Base-by-base conservation (phyloP, 257 asterid genomes). In the Solanum sejunctum region DNA sequence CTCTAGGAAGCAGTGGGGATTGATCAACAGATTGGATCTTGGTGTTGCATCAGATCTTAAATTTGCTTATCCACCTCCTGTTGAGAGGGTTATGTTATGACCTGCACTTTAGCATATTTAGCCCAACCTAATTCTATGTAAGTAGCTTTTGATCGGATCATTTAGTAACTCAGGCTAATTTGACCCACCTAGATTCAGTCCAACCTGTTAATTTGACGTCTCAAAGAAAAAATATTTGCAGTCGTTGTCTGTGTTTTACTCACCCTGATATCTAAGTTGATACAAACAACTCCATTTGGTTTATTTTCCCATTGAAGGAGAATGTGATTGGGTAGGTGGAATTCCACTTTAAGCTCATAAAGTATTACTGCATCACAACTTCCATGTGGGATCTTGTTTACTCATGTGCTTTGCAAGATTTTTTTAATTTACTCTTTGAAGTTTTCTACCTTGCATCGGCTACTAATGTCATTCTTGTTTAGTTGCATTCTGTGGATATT, bases 21-120 rank as follows among this genome's bases (percentile, higher is more conserved):
- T 98, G 99, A 64, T 95, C 98, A 9, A 98, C 99, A 81, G 98
- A 96, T 49, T 96, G 98, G 99, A 95, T 90, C 98, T 95, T 41
- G 98, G 98, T 67, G 98, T 94, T 81, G 93, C 95, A 88, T 93
- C 96, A 58, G 98, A 96, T 92, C 93, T 96, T 2, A 95, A 90
- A 87, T 87, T 95, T 73, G 87, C 97, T 73, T 90, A 85, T 81
- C 95, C 98, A 23, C 99, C 99, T 39, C 98, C 99, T 28, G 32
- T 57, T 57, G 64, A 23, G 64, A 57, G 63, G 63, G 64, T 57
- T 18, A 23, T 10, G 64, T 0, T 57, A 18, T 57, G 26, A 18
- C 64, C 64, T 12, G 20, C 64, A 20, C 3, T 57, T 57, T 20
- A 8, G 26, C 20, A 57, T 10, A 23, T 4, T 57, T 57, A 9